Evolutionary conservation across 495 filamentous ascomycete genomes (phyloP).

Genomic region (Monascus purpureus): DNA sequence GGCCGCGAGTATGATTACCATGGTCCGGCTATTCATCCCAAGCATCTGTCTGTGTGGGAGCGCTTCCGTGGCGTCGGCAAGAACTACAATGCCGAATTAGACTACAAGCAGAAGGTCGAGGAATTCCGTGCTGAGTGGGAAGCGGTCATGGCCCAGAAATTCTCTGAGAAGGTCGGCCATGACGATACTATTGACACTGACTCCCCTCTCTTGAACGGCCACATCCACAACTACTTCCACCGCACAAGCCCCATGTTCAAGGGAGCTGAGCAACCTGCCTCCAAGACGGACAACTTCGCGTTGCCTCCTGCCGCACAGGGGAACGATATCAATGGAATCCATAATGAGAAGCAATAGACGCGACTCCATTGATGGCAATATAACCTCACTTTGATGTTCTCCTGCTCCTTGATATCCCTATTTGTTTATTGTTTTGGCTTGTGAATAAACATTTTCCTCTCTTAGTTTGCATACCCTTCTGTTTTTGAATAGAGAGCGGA

Average conservation of each 20-base stretch:
- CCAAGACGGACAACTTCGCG: conserved; percentile 23
- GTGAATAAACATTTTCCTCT: too few relatives aligned
- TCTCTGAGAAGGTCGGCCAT: conserved; percentile 30
- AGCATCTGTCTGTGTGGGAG: conserved; percentile 76
- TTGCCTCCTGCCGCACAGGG: conserved; percentile 28
- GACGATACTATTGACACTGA: conserved; percentile 18
- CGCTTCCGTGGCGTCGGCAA: conserved; percentile 54
- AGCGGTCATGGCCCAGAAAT: conserved; percentile 31
- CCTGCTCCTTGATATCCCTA: too few relatives aligned
- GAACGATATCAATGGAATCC: conserved; percentile 3
- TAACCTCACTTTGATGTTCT: too few relatives aligned
- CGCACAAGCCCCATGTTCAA: conserved; percentile 38
- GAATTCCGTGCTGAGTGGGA: conserved; percentile 65
- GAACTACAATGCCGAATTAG: conserved; percentile 62
- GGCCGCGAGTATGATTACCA: conserved; percentile 71
- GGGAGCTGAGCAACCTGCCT: conserved; percentile 22
- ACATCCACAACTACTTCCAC: conserved; percentile 36
- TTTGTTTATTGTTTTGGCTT: too few relatives aligned
- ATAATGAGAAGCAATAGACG: not conserved
- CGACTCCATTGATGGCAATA: too few relatives aligned
- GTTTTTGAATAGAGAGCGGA: too few relatives aligned
- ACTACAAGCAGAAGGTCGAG: conserved; percentile 64
- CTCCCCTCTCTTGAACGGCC: conserved; percentile 27
- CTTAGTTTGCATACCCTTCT: too few relatives aligned
- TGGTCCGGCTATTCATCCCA: conserved; percentile 73